Base-by-base conservation (phyloP, 805 yeast genomes). In the Kluyveromyces lactis region DNA sequence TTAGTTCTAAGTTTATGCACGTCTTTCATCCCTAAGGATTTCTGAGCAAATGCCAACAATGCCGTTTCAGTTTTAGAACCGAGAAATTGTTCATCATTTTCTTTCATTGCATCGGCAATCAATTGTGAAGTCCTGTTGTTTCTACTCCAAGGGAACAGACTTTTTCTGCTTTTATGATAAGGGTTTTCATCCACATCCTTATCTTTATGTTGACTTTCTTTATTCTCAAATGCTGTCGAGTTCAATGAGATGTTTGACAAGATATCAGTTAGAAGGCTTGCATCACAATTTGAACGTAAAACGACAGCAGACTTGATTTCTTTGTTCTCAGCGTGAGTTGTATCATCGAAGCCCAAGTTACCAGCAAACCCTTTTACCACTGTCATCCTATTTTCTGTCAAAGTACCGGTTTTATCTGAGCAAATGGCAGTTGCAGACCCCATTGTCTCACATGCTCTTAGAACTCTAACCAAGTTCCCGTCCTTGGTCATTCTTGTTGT, bases 51-150 rank as follows among this genome's bases (percentile, higher is more conserved):
- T 11, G 77, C 66, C 29, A 92, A 68, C 41, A 92, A 62, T 0
- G 98, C 97, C 26, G 89, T 78, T 61, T 92, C 99, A 3, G 98
- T 94, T 60, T 92, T 92, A 42, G 94, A 85, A 5, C 99, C 99
- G 36, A 87, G 67, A 52, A 73, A 87, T 2, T 79, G 79, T 45
- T 83, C 92, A 36, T 64, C 52, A 42, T 47, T 45, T 36, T 41
- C 50, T 21, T 41, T 43, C 15, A 33, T 36, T 12, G 46, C 43
- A 3, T 42, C 39, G n/a, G 42, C 41, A 10, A 47, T 37, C 33
- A 48, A 28, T 16, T 50, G 53, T 15, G 44, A 46, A 11, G 40
- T 35, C 24, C 34, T 45, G 31, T 42, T 47, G 38, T 36, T 44
- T 18, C 34, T 45, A 26, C 41, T 46, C 47, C 41, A 41, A 18